Percentiles rank a stretch among this genome's conserved stretches.
Conservation (phyloP, 2,329 filamentous ascomycete species). For the Penicillium sp. region DNA sequence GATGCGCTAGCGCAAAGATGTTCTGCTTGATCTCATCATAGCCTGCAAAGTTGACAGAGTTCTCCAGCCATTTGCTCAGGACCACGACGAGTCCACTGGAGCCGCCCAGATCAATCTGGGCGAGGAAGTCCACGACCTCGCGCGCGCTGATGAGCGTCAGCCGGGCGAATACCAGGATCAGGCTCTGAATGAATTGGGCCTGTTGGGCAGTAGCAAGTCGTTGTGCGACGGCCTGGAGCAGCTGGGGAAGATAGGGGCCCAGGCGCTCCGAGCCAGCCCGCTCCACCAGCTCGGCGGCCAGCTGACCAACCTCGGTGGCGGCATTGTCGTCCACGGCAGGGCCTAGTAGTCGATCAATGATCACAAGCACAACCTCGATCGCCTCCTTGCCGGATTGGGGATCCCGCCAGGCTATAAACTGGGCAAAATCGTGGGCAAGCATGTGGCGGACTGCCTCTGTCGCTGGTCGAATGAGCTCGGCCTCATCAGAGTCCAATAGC, state of each 20-base stretch:
- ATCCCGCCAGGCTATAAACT: conserved; percentile 85
- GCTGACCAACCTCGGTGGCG: conserved; percentile 90
- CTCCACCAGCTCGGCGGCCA: conserved; percentile 92
- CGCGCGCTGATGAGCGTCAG: conserved; percentile 80
- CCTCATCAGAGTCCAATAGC: conserved; percentile 80
- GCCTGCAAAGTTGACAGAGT: conserved; percentile 94
- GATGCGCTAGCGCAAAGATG: conserved; percentile 87
- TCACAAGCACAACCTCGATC: conserved; percentile 83
- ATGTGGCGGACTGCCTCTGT: conserved; percentile 87
- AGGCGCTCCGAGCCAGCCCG: conserved; percentile 90
- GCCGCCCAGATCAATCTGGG: conserved; percentile 75
- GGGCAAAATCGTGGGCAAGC: conserved; percentile 83
- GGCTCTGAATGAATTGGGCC: conserved; percentile 88
- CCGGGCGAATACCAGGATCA: conserved; percentile 92
- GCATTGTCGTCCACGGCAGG: conserved; percentile 86
- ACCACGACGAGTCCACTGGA: conserved; percentile 83
- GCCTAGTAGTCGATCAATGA: conserved; percentile 87
- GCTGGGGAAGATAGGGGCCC: conserved; percentile 83
- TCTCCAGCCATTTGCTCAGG: conserved; percentile 92
- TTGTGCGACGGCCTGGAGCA: conserved; percentile 84
- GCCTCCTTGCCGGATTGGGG: conserved; percentile 74
- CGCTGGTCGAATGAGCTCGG: conserved; percentile 82
- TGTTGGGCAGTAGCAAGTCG: conserved; percentile 80
- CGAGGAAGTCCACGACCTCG: conserved; percentile 90
- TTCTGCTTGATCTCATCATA: conserved; percentile 98